Evolutionary conservation across 2,329 filamentous ascomycete species (phyloP).

Genomic region (Conoideocrella luteorostrata): DNA sequence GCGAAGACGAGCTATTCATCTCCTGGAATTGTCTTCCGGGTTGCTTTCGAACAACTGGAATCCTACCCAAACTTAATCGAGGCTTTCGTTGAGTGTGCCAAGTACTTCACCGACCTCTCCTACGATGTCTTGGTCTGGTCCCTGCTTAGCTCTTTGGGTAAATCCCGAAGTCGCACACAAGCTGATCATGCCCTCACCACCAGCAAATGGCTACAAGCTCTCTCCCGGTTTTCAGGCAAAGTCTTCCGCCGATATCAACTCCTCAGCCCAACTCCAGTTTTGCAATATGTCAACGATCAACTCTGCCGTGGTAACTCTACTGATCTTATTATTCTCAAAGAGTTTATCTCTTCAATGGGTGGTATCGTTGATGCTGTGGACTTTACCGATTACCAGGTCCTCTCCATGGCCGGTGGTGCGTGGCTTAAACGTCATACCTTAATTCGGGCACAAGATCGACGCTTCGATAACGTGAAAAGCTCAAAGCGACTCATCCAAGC

Average conservation of each 20-base stretch:
- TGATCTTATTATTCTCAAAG: conserved; percentile 84
- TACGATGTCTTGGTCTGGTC: conserved; percentile 95
- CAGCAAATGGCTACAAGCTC: conserved; percentile 83
- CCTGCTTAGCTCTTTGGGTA: conserved; percentile 67
- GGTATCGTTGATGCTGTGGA: conserved; percentile 82
- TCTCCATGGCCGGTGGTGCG: conserved; percentile 83
- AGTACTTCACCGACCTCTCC: conserved; percentile 86
- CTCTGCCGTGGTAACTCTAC: conserved; percentile 77
- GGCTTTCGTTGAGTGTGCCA: conserved; percentile 87
- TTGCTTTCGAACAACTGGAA: conserved; percentile 85
- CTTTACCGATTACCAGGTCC: conserved; percentile 81
- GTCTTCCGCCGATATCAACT: conserved; percentile 81
- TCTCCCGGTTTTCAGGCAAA: conserved; percentile 85
- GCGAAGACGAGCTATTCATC: conserved; percentile 90
- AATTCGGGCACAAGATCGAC: conserved; percentile 71
- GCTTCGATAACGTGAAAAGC: conserved; percentile 67
- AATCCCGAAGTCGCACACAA: conserved; percentile 56
- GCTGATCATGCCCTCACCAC: conserved; percentile 63
- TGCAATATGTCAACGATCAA: conserved; percentile 86
- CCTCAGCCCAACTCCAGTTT: conserved; percentile 75
- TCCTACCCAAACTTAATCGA: conserved; percentile 93
- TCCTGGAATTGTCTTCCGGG: conserved; percentile 84
- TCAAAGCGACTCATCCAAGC: conserved; percentile 75
- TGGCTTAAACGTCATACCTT: conserved; percentile 74
- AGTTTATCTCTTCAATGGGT: conserved; percentile 87